These are phyloP conservation scores for Pythium brassicae DNA, from an alignment of 352 stramenopile species.

Conservation along the genomic window DNA sequence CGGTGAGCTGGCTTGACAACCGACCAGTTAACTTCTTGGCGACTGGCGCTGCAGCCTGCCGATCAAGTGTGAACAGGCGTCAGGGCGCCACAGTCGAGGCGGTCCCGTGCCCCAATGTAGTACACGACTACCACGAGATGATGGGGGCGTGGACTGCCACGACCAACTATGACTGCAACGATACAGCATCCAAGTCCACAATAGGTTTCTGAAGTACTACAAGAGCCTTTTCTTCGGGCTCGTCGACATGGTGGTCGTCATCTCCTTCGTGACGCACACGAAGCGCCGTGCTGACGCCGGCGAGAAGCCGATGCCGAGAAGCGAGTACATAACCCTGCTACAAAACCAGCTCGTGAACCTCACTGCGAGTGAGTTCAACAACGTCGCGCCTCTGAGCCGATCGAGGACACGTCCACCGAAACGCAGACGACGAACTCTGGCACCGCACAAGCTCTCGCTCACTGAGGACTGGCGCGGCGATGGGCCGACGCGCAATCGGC, in stretches of 20 bases:
- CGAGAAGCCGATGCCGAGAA: neutral
- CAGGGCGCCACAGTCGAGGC: neutral
- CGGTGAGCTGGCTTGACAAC: neutral
- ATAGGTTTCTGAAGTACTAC: neutral
- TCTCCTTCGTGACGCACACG: neutral
- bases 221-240: neutral
- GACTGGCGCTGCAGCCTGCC: neutral
- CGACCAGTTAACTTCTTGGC: neutral
- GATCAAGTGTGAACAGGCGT: neutral
- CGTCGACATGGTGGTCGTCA: neutral
- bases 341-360: neutral
- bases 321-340: neutral
- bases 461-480: neutral
- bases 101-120: neutral
- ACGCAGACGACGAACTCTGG: neutral
- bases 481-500: neutral
- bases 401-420: too few relatives aligned
- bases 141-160: neutral
- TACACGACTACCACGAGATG: neutral
- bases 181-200: neutral
- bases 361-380: too few relatives aligned
- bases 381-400: too few relatives aligned
- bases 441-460: too few relatives aligned
- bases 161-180: neutral
- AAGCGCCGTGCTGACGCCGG: neutral